A percentile compares a stretch with the other conserved stretches of the same genome.
phyloP scores from a whole-genome alignment of 2,329 filamentous ascomycete genomes.

The Coleophoma cylindrospora region DNA sequence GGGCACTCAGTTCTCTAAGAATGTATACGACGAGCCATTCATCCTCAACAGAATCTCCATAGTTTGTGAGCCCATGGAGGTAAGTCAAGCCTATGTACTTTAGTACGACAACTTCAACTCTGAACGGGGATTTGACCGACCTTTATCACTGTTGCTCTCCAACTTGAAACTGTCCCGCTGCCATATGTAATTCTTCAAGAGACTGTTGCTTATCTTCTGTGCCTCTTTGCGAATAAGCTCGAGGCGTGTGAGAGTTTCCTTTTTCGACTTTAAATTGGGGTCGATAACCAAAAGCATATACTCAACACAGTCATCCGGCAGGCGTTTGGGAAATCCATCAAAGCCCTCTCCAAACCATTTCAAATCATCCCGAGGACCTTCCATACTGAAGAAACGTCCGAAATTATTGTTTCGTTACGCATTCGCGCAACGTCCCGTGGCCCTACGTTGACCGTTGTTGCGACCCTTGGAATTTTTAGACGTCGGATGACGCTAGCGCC shows the following conservation, averaged over 20 bases:
- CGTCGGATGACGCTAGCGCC: constrained; percentile 6
- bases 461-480: constrained; percentile 5
- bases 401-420: no score
- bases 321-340: constrained; percentile 48
- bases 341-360: constrained; percentile 64
- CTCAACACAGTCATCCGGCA: constrained; percentile 81
- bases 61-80: constrained; percentile 75
- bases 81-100: constrained; percentile 43
- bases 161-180: constrained; percentile 76
- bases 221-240: constrained; percentile 68
- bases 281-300: constrained; percentile 75
- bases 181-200: constrained; percentile 90
- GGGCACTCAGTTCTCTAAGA: constrained; percentile 72
- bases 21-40: constrained; percentile 97
- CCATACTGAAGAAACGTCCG: constrained; percentile 20
- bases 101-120: not conserved
- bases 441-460: no score
- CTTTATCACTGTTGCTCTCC: constrained; percentile 50
- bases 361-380: constrained; percentile 45
- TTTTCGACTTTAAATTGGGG: constrained; percentile 45
- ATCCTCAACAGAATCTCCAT: constrained; percentile 91
- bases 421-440: no score
- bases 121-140: constrained; percentile 32
- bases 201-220: constrained; percentile 51
- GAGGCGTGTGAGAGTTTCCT: constrained; percentile 56